Evolutionary conservation across 2,329 filamentous ascomycete genomes (phyloP).

Genomic region (Calonectria hawksworthii): DNA sequence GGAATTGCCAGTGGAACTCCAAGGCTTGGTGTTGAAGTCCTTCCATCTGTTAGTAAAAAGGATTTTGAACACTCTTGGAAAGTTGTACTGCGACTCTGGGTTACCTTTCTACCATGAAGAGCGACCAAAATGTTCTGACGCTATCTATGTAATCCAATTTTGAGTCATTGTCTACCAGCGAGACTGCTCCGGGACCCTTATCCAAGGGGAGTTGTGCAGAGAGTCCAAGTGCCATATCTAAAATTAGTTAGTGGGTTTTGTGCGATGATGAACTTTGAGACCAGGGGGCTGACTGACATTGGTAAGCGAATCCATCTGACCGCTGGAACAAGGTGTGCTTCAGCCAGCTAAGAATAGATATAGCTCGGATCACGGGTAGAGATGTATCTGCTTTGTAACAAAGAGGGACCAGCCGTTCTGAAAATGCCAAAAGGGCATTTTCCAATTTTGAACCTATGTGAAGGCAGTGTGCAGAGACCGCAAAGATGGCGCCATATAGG

Average conservation of each 20-base stretch:
- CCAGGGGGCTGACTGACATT: neutral
- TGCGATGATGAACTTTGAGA: neutral
- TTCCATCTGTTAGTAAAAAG: neutral
- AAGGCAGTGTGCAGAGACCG: neutral
- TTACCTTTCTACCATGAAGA: neutral
- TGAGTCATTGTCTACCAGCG: neutral
- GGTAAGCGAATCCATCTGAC: neutral
- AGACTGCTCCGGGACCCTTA: neutral
- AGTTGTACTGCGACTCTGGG: accelerated
- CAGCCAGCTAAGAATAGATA: neutral
- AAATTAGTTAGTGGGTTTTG: neutral
- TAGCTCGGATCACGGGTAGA: neutral
- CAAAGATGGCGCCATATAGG: neutral
- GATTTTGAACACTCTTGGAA: accelerated
- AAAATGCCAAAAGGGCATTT: neutral
- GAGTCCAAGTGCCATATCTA: neutral
- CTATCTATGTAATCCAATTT: neutral
- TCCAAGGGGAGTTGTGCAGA: neutral
- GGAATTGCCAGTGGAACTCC: neutral
- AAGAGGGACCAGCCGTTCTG: neutral
- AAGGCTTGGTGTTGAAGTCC: neutral
- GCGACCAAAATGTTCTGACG: neutral
- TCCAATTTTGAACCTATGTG: neutral
- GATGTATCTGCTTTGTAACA: neutral
- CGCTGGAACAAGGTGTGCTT: neutral